These are phyloP conservation scores for Termitomyces sp. DNA, from an alignment of 768 basidiomycete genomes.

Conservation along the genomic window DNA sequence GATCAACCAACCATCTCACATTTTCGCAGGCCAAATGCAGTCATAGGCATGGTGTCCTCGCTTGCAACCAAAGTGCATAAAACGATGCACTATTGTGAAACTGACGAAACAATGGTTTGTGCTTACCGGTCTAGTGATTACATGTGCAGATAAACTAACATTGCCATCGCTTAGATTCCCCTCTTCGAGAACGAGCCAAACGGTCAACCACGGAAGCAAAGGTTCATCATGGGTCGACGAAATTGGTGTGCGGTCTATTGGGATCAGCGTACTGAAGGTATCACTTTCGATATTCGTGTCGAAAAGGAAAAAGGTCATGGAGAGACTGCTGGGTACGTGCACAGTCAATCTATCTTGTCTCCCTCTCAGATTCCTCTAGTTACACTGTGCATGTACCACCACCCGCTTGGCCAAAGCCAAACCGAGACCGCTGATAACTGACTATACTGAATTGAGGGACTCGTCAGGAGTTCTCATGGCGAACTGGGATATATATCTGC, in stretches of 20 bases:
- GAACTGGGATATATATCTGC: background rate
- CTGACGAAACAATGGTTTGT: constrained; percentile 84
- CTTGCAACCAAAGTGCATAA: constrained; percentile 81
- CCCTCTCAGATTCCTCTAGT: constrained; percentile 7
- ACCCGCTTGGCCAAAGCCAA: constrained; percentile 20
- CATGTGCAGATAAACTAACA: background rate
- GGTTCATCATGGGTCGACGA: constrained; percentile 81
- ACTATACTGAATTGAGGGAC: background rate
- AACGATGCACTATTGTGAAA: constrained; percentile 77
- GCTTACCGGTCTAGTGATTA: background rate
- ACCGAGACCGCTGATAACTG: background rate
- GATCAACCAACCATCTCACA: background rate
- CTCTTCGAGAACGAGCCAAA: constrained; percentile 76
- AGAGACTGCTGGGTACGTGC: constrained; percentile 70
- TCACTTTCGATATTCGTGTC: constrained; percentile 82
- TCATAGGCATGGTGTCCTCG: constrained; percentile 77
- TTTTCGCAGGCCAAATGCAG: constrained; percentile 59
- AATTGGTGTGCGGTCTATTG: constrained; percentile 82
- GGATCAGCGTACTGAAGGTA: constrained; percentile 53
- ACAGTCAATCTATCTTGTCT: background rate
- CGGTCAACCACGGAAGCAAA: constrained; percentile 71
- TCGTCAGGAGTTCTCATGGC: background rate
- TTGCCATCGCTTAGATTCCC: constrained; percentile 48
- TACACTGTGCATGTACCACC: constrained; percentile 22
- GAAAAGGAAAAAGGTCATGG: constrained; percentile 84